Percentiles rank a stretch among this genome's conserved stretches.
These are phyloP conservation scores for Neonectria neomacrospora DNA, from an alignment of 2,329 filamentous ascomycete genomes.

Conservation along the genomic window DNA sequence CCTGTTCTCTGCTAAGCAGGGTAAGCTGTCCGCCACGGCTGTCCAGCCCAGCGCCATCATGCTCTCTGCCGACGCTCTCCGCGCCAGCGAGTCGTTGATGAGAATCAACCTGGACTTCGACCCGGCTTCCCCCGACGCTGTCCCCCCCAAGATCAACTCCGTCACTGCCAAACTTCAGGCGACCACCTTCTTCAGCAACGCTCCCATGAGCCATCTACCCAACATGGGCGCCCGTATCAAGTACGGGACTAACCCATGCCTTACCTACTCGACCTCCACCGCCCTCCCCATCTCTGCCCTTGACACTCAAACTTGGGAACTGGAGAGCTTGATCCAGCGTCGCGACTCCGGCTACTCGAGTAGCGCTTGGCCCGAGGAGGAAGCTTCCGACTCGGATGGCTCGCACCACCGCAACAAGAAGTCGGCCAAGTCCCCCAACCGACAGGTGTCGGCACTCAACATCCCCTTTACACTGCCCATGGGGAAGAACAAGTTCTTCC, in stretches of 20 bases:
- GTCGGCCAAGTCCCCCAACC: constrained; percentile 47
- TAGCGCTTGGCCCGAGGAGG: constrained; percentile 50
- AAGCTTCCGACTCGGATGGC: constrained; percentile 50
- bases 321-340: constrained; percentile 48
- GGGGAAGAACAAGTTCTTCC: constrained; percentile 60
- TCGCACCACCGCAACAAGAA: constrained; percentile 39
- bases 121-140: constrained; percentile 54
- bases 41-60: constrained; percentile 61
- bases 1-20: constrained; percentile 63
- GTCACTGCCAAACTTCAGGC: constrained; percentile 63
- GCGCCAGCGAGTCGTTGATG: constrained; percentile 55
- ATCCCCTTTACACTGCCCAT: constrained; percentile 62
- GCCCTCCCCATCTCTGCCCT: constrained; percentile 52
- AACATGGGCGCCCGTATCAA: constrained; percentile 60
- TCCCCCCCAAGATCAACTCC: constrained; percentile 60
- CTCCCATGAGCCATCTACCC: constrained; percentile 59
- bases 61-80: constrained; percentile 61
- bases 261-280: constrained; percentile 60
- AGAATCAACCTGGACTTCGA: constrained; percentile 60
- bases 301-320: constrained; percentile 56
- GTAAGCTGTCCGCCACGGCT: constrained; percentile 59
- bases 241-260: constrained; percentile 54
- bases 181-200: constrained; percentile 63
- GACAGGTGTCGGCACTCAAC: constrained; percentile 56
- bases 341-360: constrained; percentile 66